phyloP scores from a whole-genome alignment of 306 rosid species.

The Herpetospermum pedunculosum region DNA sequence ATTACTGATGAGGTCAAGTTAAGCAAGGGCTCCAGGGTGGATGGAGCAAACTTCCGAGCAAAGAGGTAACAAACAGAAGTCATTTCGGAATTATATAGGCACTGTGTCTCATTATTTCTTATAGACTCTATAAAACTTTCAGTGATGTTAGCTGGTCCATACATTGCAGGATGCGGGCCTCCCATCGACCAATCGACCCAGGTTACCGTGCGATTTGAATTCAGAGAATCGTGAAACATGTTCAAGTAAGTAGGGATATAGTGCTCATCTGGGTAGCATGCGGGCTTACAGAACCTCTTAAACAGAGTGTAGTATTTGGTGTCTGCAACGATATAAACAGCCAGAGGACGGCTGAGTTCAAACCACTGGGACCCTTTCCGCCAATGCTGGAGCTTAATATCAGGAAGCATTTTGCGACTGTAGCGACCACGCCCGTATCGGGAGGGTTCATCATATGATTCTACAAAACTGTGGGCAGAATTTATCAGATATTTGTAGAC shows the following conservation, averaged over 20 bases:
- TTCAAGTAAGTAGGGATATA: constrained; percentile 74
- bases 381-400: constrained; percentile 68
- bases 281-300: constrained; percentile 68
- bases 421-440: constrained; percentile 87
- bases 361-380: constrained; percentile 93
- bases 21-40: constrained; percentile 60
- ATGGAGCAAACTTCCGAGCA: constrained; percentile 74
- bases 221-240: constrained; percentile 59
- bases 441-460: constrained; percentile 76
- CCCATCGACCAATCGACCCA: constrained; percentile 88
- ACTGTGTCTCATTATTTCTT: constrained; percentile 49
- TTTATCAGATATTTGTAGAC: constrained; percentile 60
- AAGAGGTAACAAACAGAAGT: constrained; percentile 70
- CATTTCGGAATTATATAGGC: constrained; percentile 63
- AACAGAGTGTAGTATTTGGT: constrained; percentile 46
- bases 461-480: constrained; percentile 60
- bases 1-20: constrained; percentile 40
- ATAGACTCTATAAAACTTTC: constrained; percentile 41
- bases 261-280: constrained; percentile 94
- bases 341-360: constrained; percentile 48
- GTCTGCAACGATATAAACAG: constrained; percentile 46
- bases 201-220: constrained; percentile 73
- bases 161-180: constrained; percentile 85
- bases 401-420: constrained; percentile 74
- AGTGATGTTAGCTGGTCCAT: constrained; percentile 40